Evolutionary conservation across 2,329 filamentous ascomycete genomes (phyloP).

Genomic region (Aspergillus pseudoviridinutans): DNA sequence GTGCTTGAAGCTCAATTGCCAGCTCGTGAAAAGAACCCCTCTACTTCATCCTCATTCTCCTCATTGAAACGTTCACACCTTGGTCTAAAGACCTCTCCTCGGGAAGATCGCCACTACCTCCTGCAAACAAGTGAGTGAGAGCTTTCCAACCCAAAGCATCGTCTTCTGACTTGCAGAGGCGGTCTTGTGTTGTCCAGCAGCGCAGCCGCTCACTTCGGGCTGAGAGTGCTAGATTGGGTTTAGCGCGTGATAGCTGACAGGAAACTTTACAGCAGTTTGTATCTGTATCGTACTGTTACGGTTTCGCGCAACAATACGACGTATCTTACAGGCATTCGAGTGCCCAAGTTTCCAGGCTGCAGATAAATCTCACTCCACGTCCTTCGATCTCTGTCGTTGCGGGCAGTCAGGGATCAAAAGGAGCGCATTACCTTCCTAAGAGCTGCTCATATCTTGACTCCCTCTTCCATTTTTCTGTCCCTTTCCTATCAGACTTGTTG

Average conservation of each 20-base stretch:
- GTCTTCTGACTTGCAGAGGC: slow-evolving; percentile 5
- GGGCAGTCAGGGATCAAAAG: slow-evolving; percentile 6
- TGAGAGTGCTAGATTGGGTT: slow-evolving; percentile 5
- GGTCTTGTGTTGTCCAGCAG: slow-evolving; percentile 1
- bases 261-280: slow-evolving; percentile 2
- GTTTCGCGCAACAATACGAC: slow-evolving; percentile 6
- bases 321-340: slow-evolving; percentile 4
- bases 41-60: neutral
- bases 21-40: neutral
- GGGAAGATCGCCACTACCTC: neutral
- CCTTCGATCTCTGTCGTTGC: slow-evolving; percentile 3
- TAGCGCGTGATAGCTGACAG: slow-evolving; percentile 14
- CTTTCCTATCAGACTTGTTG: neutral
- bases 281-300: slow-evolving; percentile 6
- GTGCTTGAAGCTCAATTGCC: neutral
- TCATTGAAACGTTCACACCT: neutral
- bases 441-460: neutral
- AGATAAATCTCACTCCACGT: slow-evolving; percentile 12
- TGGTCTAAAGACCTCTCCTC: neutral
- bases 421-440: neutral
- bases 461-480: slow-evolving; percentile 1
- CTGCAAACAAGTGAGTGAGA: slow-evolving; percentile 1
- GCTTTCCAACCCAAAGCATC: neutral
- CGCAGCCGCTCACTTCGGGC: slow-evolving; percentile 14
- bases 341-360: slow-evolving; percentile 1